Evolutionary conservation across 352 stramenopile species (phyloP).

Genomic region (Lagenidium sp.): DNA sequence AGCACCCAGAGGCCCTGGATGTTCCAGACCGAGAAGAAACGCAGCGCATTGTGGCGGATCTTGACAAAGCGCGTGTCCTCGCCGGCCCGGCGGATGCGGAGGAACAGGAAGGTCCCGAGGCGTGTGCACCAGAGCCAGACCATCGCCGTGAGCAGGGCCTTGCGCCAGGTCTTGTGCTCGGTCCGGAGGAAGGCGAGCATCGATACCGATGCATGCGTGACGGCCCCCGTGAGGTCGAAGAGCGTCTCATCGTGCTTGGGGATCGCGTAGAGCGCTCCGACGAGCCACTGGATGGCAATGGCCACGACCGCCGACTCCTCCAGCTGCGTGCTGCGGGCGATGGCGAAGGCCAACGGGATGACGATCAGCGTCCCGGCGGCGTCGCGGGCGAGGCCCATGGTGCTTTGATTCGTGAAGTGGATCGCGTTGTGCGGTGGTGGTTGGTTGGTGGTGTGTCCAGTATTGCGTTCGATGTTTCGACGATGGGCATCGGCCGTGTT

Average conservation of each 20-base stretch:
- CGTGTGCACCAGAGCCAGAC: conserved; percentile 75
- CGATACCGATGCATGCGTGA: conserved; percentile 57
- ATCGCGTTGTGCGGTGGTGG: neutral
- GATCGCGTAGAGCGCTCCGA: conserved; percentile 49
- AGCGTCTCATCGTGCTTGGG: conserved; percentile 65
- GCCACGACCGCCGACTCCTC: conserved; percentile 38
- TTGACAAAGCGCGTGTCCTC: conserved; percentile 68
- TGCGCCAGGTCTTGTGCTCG: conserved; percentile 31
- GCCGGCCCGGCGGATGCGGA: conserved; percentile 52
- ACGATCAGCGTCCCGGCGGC: conserved; percentile 24
- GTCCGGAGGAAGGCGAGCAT: conserved; percentile 26
- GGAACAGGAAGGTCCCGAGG: conserved; percentile 71
- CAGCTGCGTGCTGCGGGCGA: conserved; percentile 25
- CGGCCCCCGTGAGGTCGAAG: conserved; percentile 78
- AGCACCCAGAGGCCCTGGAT: conserved; percentile 82
- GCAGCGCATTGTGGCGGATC: conserved; percentile 49
- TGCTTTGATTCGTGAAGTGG: neutral
- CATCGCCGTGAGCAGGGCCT: conserved; percentile 41
- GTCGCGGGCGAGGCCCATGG: conserved; percentile 34
- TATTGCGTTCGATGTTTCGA: no score
- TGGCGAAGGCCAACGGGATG: conserved; percentile 22
- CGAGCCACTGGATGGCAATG: conserved; percentile 57
- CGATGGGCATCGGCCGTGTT: no score
- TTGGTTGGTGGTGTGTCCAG: neutral
- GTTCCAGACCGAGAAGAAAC: conserved; percentile 73